phyloP scores from a whole-genome alignment of 305 asterid genomes.

The Fraxinus dipetala region DNA sequence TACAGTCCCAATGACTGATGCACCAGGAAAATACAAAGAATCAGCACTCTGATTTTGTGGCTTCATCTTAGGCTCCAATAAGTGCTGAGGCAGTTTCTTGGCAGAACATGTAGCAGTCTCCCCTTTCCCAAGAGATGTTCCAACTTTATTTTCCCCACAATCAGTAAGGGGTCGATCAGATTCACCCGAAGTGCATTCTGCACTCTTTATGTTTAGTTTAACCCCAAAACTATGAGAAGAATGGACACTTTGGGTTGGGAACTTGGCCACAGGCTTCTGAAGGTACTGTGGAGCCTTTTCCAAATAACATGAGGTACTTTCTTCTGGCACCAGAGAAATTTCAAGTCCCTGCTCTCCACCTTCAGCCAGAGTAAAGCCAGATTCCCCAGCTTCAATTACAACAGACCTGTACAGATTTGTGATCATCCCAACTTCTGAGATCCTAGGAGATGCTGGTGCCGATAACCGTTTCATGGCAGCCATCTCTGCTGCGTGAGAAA shows the following conservation, averaged over 20 bases:
- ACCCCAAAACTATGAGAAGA: slow-evolving; percentile 37
- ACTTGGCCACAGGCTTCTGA: slow-evolving; percentile 19
- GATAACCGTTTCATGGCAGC: slow-evolving; percentile 74
- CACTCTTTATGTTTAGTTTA: slow-evolving; percentile 28
- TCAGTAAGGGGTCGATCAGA: slow-evolving; percentile 14
- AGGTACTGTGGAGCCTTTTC: not conserved
- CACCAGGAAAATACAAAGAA: slow-evolving; percentile 19
- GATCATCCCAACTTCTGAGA: slow-evolving; percentile 57
- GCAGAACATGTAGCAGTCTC: slow-evolving; percentile 19
- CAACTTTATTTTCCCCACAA: slow-evolving; percentile 12
- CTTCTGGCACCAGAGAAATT: slow-evolving; percentile 25
- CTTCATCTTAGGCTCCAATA: slow-evolving; percentile 22
- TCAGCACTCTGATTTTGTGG: slow-evolving; percentile 10
- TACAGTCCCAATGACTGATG: slow-evolving; percentile 11
- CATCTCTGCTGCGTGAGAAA: slow-evolving; percentile 96
- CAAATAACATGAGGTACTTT: slow-evolving; percentile 24
- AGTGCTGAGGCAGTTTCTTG: slow-evolving; percentile 17
- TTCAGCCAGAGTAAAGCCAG: slow-evolving; percentile 30
- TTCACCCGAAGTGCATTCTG: slow-evolving; percentile 22
- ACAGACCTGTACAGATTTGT: slow-evolving; percentile 51
- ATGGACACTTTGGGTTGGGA: slow-evolving; percentile 36
- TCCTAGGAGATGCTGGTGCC: slow-evolving; percentile 69
- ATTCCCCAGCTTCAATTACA: slow-evolving; percentile 44
- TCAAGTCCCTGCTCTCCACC: slow-evolving; percentile 31
- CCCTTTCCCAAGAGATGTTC: slow-evolving; percentile 13